These are phyloP conservation scores for Bipolaris gigantea DNA, from an alignment of 2,329 filamentous ascomycete species.

Conservation along the genomic window DNA sequence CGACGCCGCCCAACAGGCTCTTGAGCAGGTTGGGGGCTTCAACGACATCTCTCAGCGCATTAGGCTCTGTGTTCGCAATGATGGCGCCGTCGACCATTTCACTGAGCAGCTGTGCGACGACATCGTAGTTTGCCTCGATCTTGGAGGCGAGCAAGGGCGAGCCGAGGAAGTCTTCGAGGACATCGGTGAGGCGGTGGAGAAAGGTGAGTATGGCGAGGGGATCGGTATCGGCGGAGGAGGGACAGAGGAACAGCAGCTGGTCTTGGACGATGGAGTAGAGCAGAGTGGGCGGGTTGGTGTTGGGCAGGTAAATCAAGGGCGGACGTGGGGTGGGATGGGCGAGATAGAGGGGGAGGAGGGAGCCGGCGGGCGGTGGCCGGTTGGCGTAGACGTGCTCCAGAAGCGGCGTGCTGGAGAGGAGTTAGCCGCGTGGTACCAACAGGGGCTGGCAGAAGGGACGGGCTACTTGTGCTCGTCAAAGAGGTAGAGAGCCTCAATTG, in stretches of 20 bases:
- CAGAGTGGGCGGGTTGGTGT: conserved; percentile 80
- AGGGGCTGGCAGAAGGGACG: not conserved
- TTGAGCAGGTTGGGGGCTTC: conserved; percentile 90
- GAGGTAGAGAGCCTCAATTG: conserved; percentile 94
- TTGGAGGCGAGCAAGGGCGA: conserved; percentile 82
- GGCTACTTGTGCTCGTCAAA: conserved; percentile 91
- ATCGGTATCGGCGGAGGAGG: conserved; percentile 83
- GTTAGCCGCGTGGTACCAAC: conserved; percentile 11
- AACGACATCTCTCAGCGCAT: conserved; percentile 86
- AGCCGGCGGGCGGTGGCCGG: conserved; percentile 73
- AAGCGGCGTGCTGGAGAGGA: conserved; percentile 68
- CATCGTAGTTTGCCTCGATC: conserved; percentile 88
- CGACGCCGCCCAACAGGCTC: conserved; percentile 85
- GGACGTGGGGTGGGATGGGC: conserved; percentile 79
- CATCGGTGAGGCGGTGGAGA: conserved; percentile 88
- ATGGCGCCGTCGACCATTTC: conserved; percentile 96
- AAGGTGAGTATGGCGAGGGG: conserved; percentile 91
- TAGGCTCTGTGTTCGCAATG: conserved; percentile 89
- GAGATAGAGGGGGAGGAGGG: conserved; percentile 84
- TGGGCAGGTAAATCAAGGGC: conserved; percentile 81
- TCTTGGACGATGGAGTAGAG: conserved; percentile 88
- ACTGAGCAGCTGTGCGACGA: conserved; percentile 86
- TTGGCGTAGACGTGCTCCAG: conserved; percentile 87
- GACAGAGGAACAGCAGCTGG: conserved; percentile 81
- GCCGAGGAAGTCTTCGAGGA: conserved; percentile 90